These are phyloP conservation scores for Plectosphaerella sp. DNA, from an alignment of 2,329 filamentous ascomycete species.

Conservation along the genomic window DNA sequence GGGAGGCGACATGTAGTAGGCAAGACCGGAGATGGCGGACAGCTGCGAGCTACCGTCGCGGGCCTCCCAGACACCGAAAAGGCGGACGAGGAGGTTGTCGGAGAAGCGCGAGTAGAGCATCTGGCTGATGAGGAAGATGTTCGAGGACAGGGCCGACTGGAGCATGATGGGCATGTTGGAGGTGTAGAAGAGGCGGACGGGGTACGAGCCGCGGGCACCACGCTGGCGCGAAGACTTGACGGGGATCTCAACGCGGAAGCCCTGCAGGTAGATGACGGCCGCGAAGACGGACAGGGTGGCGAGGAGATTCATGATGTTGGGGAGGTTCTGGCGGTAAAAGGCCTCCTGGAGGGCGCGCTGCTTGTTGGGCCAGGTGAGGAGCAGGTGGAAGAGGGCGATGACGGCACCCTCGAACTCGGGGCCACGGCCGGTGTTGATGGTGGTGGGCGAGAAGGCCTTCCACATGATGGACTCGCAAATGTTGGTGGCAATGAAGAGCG, in stretches of 20 bases:
- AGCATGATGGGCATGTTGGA: constrained; percentile 99
- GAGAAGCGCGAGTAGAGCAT: constrained; percentile 99
- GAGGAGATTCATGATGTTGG: constrained; percentile 98
- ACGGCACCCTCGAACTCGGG: constrained; percentile 99
- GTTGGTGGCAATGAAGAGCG: constrained; percentile 99
- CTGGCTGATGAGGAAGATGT: constrained; percentile 98
- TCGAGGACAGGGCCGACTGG: constrained; percentile 96
- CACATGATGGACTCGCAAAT: constrained; percentile 99
- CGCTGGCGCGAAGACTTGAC: constrained; percentile 99
- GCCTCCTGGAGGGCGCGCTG: constrained; percentile 96
- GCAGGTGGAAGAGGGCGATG: constrained; percentile 94
- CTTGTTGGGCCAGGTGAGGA: constrained; percentile 99
- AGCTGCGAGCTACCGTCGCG: constrained; percentile 95
- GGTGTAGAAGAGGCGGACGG: constrained; percentile 98
- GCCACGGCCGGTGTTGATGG: constrained; percentile 98
- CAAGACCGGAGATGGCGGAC: constrained; percentile 85
- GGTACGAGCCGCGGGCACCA: constrained; percentile 96
- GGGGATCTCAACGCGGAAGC: constrained; percentile 99
- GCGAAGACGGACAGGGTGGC: constrained; percentile 91
- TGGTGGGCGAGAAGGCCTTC: constrained; percentile 99
- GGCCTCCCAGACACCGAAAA: constrained; percentile 97
- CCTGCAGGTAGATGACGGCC: constrained; percentile 97
- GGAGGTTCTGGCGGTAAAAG: constrained; percentile 98
- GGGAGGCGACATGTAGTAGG: constrained; percentile 99
- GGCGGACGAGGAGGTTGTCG: constrained; percentile 95